Base-by-base conservation (phyloP, 2,329 filamentous ascomycete genomes). In the Cordyceps javanica region DNA sequence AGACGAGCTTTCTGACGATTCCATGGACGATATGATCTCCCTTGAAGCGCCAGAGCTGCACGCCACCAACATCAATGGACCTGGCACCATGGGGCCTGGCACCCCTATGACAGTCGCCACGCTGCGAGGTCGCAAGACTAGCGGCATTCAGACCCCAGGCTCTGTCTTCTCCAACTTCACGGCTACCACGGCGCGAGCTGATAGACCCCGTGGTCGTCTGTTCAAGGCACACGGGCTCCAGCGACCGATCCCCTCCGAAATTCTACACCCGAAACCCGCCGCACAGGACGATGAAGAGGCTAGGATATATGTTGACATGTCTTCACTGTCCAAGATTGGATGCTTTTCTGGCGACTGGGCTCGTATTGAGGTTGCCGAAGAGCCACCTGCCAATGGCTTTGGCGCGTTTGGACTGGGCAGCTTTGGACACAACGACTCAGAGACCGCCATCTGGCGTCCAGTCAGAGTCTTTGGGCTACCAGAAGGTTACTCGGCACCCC, bases 331-430 rank as follows among this genome's bases (percentile, higher is more conserved):
- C 14, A 91, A 92, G 64, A 88, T 99, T 55, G 92, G 93, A 16
- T 97, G 93, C 71, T 99, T 99, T 69, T 97, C 93, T 0, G 94
- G 94, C 30, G 94, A 99, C 68, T 99, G 94, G 94, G 91, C 96
- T 11, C 86, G 88, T 23, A 78, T 97, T 11, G 91, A 96, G 72
- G 80, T 84, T 6, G 82, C 89, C 0, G 82, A 89, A 62, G 90
- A 91, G 67, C 88, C 90, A 59, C 87, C 82, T 23, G 75, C 77
- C 16, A 88, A 84, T 69, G 88, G 79, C 19, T 83, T 83, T 63
- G 88, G 82, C 52, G 75, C 81, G 0, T 88, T 86, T 74, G 86
- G 86, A 2, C 76, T 91, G 3, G 85, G 84, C 23, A 86, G 83
- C 61, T 89, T 86, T 62, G 70, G 69, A 1, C 67, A 72, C 50